Evolutionary conservation across 768 basidiomycete species (phyloP).

Genomic region (Macrocybe gigantea): DNA sequence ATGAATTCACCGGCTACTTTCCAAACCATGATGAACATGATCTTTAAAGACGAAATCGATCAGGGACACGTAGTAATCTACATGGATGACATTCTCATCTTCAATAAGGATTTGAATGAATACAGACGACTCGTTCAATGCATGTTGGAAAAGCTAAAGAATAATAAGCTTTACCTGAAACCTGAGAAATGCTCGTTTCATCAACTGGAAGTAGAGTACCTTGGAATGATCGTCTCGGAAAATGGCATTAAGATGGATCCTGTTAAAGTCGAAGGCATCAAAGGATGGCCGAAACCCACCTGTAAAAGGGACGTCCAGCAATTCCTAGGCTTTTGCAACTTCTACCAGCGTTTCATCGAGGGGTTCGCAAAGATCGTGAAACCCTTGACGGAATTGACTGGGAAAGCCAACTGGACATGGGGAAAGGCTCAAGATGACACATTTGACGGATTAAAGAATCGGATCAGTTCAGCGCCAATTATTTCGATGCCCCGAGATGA

Average conservation of each 20-base stretch:
- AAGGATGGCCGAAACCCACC: conserved; percentile 8
- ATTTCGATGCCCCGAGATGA: conserved; percentile 12
- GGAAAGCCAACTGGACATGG: conserved; percentile 20
- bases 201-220: conserved; percentile 12
- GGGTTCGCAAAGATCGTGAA: conserved; percentile 20
- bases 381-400: conserved; percentile 14
- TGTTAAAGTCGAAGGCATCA: conserved; percentile 21
- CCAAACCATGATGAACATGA: conserved; percentile 30
- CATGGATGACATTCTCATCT: conserved; percentile 35
- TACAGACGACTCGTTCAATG: conserved; percentile 11
- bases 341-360: conserved; percentile 26
- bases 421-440: conserved; percentile 8
- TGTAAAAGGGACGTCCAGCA: conserved; percentile 25
- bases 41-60: conserved; percentile 22
- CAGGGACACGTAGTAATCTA: conserved; percentile 23
- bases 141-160: conserved; percentile 15
- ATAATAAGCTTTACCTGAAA: conserved; percentile 21
- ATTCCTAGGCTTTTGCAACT: conserved; percentile 37
- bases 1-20: conserved; percentile 26
- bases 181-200: conserved; percentile 29
- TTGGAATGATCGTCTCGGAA: conserved; percentile 19
- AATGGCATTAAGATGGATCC: conserved; percentile 23
- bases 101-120: conserved; percentile 15
- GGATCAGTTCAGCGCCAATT: conserved; percentile 18
- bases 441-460: conserved; percentile 19